A percentile compares a stretch with the other conserved stretches of the same genome.
These are phyloP conservation scores for Solanum piurae DNA, from an alignment of 257 asterid genomes.

Conservation along the genomic window DNA sequence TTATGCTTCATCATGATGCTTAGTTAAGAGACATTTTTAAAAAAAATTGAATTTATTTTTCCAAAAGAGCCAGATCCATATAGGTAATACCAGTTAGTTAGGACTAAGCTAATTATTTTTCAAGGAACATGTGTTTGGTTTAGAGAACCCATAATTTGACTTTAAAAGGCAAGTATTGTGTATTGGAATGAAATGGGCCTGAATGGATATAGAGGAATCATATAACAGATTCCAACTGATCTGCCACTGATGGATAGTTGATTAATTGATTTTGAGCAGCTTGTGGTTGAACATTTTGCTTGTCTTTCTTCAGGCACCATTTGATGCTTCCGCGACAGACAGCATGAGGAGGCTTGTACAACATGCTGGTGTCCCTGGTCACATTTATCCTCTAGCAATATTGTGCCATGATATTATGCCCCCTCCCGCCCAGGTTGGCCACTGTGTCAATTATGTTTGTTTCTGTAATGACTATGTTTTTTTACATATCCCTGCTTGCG, in stretches of 20 bases:
- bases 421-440: slow-evolving; percentile 65
- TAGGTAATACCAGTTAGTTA: not conserved
- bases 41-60: not conserved
- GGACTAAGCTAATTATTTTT: not conserved
- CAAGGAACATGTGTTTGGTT: not conserved
- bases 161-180: not conserved
- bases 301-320: slow-evolving; percentile 50
- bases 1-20: not conserved
- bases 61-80: not conserved
- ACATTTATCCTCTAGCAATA: slow-evolving; percentile 63
- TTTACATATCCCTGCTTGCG: not conserved
- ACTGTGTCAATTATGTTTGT: not conserved
- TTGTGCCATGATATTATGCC: slow-evolving; percentile 77
- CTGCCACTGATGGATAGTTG: not conserved
- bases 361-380: slow-evolving; percentile 70
- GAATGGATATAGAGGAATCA: not conserved
- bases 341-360: slow-evolving; percentile 84
- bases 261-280: not conserved
- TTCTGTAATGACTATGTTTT: not conserved
- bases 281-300: not conserved
- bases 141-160: not conserved
- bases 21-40: not conserved
- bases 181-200: not conserved
- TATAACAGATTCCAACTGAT: not conserved
- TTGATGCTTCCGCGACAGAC: slow-evolving; percentile 63